These are phyloP conservation scores for Ascochyta clinopodiicola DNA, from an alignment of 2,329 filamentous ascomycete species.

Conservation along the genomic window DNA sequence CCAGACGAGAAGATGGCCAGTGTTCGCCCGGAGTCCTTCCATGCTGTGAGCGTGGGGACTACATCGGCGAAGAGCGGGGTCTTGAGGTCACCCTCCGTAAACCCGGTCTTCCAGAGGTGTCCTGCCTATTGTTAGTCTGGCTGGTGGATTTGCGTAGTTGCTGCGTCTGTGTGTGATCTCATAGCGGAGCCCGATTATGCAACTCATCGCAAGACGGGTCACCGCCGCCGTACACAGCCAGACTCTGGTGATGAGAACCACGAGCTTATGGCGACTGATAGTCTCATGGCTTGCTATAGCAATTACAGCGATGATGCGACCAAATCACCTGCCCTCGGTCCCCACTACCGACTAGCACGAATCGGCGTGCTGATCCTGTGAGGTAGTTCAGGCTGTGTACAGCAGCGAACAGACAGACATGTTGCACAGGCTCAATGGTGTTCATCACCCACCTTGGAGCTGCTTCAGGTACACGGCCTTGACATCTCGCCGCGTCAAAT, in stretches of 20 bases:
- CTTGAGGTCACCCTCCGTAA: slow-evolving; percentile 70
- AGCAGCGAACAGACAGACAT: slow-evolving; percentile 10
- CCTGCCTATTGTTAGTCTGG: slow-evolving; percentile 51
- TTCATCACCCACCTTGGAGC: slow-evolving; percentile 62
- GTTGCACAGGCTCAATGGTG: slow-evolving; percentile 20
- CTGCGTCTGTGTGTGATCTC: slow-evolving; percentile 13
- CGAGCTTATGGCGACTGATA: slow-evolving; percentile 7
- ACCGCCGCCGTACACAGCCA: slow-evolving; percentile 8
- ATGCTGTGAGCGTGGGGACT: slow-evolving; percentile 65
- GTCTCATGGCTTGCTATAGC: slow-evolving; percentile 25
- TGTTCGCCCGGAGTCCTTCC: slow-evolving; percentile 61
- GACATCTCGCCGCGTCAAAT: slow-evolving; percentile 74
- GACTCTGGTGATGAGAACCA: not conserved
- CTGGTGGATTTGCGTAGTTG: slow-evolving; percentile 7
- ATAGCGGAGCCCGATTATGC: slow-evolving; percentile 19
- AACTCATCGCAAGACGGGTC: slow-evolving; percentile 11
- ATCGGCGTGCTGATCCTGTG: slow-evolving; percentile 26
- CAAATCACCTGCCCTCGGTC: slow-evolving; percentile 29
- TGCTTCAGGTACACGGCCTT: slow-evolving; percentile 80
- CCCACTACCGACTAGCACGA: slow-evolving; percentile 26
- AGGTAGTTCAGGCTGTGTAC: slow-evolving; percentile 9
- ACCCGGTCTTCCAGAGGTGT: slow-evolving; percentile 78
- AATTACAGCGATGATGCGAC: slow-evolving; percentile 35
- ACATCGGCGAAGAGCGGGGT: slow-evolving; percentile 80
- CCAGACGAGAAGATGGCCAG: slow-evolving; percentile 84